These are phyloP conservation scores for Pogostemon cablin DNA, from an alignment of 257 asterid species.

Conservation along the genomic window DNA sequence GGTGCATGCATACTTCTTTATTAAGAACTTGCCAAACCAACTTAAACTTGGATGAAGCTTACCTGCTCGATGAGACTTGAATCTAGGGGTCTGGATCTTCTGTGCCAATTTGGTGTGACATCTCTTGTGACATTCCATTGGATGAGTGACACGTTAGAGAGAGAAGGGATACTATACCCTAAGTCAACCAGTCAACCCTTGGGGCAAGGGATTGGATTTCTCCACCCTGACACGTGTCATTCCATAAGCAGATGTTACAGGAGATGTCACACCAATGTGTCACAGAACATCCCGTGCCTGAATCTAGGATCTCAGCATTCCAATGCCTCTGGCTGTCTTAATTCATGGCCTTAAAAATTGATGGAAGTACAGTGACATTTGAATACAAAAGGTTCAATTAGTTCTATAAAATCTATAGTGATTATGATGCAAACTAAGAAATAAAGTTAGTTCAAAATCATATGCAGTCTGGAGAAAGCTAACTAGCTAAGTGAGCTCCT, in stretches of 20 bases:
- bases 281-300: background rate
- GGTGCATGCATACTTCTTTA: background rate
- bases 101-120: too few relatives aligned
- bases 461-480: background rate
- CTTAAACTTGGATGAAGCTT: background rate
- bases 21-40: background rate
- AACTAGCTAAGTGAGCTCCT: background rate
- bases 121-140: too few relatives aligned
- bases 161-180: too few relatives aligned
- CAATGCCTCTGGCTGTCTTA: background rate
- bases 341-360: background rate
- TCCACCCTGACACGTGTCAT: too few relatives aligned
- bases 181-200: too few relatives aligned
- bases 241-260: too few relatives aligned
- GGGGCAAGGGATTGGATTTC: too few relatives aligned
- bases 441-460: background rate
- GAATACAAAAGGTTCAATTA: background rate
- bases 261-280: too few relatives aligned
- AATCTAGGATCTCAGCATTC: background rate
- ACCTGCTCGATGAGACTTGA: constrained; percentile 5
- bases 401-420: background rate
- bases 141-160: too few relatives aligned
- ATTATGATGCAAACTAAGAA: background rate
- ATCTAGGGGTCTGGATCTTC: background rate
- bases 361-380: background rate